Base-by-base conservation (phyloP, 305 asterid species). In the Fraxinus floribunda region DNA sequence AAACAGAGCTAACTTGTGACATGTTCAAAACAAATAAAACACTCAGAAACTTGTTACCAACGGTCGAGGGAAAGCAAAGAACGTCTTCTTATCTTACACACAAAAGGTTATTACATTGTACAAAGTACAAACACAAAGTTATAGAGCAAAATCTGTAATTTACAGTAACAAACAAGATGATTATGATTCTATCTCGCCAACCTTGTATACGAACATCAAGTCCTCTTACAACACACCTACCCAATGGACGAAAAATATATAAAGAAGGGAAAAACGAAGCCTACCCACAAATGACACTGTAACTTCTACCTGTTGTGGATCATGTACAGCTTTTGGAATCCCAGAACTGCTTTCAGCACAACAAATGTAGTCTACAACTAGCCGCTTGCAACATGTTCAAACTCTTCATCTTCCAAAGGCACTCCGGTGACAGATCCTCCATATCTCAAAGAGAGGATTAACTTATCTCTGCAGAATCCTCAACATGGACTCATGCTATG, bases 401-500 rank as follows among this genome's bases (percentile, higher is more conserved):
- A 76, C 85, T 83, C 52, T 36, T 44, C 77, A 24, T 74, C 85
- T 71, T 75, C 84, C 9, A 55, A 15, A 79, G 73, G 84, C 84
- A 82, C 81, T 81, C 79, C 3, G 11, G 81, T 49, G 84, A 60
- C 49, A 77, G 85, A 76, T 86, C 86, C 87, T 82, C 77, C 60
- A 32, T 35, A 71, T 71, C 30, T 86, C 89, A 78, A 29, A 77
- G 77, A 77, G 75, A 80, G 87, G 73, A 70, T 13, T 39, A 66
- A 70, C 72, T 80, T 75, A 66, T 83, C 78, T 75, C 76, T 36
- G 41, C 73, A 80, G 85, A 57, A 83, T 81, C 83, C 71, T 87
- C 84, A 84, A 79, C 78, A 34, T 44, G 82, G 88, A 78, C 30
- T 81, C 90, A 85, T 85, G 93, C 93, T 93, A 95, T 85, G 93